phyloP scores from a whole-genome alignment of 2,329 filamentous ascomycete genomes.

The Epichloe typhina region DNA sequence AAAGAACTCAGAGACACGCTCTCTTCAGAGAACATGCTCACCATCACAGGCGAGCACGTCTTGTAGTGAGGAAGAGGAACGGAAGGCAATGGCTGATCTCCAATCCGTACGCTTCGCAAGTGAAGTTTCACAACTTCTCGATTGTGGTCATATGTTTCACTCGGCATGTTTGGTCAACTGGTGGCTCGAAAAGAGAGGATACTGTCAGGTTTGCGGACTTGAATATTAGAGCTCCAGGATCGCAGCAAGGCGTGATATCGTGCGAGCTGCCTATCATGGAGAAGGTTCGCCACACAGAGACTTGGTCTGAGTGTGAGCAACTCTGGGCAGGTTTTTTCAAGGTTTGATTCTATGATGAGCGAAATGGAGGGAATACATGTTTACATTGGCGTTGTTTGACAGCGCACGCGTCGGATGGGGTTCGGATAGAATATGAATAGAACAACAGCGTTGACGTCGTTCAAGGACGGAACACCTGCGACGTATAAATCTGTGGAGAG shows the following conservation, averaged over 20 bases:
- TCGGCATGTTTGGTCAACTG: background rate
- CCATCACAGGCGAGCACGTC: background rate
- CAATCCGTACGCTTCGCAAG: background rate
- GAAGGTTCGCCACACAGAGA: background rate
- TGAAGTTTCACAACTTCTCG: background rate
- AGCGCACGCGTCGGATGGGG: background rate
- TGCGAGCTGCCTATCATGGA: background rate
- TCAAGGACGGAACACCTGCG: background rate
- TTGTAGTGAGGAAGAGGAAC: background rate
- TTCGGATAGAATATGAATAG: background rate
- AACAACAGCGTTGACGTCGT: background rate
- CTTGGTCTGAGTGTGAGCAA: background rate
- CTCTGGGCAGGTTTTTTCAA: background rate
- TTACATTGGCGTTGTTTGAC: background rate
- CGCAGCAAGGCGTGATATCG: background rate
- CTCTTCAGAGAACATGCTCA: background rate
- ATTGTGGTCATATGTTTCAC: background rate
- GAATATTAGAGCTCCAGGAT: background rate
- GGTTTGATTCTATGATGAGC: background rate
- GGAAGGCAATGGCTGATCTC: background rate
- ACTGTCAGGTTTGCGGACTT: background rate
- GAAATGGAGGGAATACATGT: background rate
- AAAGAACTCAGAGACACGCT: background rate
- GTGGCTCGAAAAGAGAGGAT: background rate
- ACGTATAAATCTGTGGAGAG: no score